A percentile compares a stretch with the other conserved stretches of the same genome.
Evolutionary conservation across 2,329 filamentous ascomycete genomes (phyloP).

Genomic region (Phaeosphaeria sp.): DNA sequence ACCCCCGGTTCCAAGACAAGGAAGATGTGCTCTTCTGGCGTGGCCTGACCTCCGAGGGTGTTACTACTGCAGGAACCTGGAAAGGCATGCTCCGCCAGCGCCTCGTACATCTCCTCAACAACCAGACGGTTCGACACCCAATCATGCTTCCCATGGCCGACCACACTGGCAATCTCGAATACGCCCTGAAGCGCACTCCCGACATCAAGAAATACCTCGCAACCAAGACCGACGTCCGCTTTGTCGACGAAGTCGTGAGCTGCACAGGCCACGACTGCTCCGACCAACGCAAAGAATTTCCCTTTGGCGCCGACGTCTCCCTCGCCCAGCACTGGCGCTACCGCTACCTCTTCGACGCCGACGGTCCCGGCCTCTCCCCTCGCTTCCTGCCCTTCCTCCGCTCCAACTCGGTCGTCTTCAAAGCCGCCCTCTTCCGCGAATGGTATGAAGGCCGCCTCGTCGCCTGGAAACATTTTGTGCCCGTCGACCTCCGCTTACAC

Average conservation of each 20-base stretch:
- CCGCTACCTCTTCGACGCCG: constrained; percentile 75
- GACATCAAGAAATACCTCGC: constrained; percentile 63
- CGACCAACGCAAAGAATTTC: constrained; percentile 61
- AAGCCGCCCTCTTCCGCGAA: constrained; percentile 75
- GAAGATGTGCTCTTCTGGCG: constrained; percentile 75
- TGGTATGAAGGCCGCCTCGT: constrained; percentile 79
- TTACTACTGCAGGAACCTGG: constrained; percentile 63
- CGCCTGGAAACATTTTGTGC: constrained; percentile 83
- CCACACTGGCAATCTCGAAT: constrained; percentile 59
- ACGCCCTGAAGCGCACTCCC: constrained; percentile 61
- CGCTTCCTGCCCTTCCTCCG: constrained; percentile 70
- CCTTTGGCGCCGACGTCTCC: constrained; percentile 53
- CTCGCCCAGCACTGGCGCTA: constrained; percentile 68
- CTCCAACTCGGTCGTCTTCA: constrained; percentile 72
- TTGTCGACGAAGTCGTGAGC: constrained; percentile 66
- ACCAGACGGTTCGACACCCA: constrained; percentile 37
- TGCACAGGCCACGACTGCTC: constrained; percentile 62
- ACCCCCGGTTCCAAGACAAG: constrained; percentile 67
- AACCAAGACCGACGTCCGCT: constrained; percentile 61
- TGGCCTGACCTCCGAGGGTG: constrained; percentile 65
- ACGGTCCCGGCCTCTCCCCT: constrained; percentile 72
- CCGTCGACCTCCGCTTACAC: constrained; percentile 75
- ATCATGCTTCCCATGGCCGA: constrained; percentile 55
- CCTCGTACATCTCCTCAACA: constrained; percentile 67
- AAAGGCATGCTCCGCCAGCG: constrained; percentile 74